Conservation (phyloP, 495 filamentous ascomycete genomes). For the Penicillium macrosclerotiorum region DNA sequence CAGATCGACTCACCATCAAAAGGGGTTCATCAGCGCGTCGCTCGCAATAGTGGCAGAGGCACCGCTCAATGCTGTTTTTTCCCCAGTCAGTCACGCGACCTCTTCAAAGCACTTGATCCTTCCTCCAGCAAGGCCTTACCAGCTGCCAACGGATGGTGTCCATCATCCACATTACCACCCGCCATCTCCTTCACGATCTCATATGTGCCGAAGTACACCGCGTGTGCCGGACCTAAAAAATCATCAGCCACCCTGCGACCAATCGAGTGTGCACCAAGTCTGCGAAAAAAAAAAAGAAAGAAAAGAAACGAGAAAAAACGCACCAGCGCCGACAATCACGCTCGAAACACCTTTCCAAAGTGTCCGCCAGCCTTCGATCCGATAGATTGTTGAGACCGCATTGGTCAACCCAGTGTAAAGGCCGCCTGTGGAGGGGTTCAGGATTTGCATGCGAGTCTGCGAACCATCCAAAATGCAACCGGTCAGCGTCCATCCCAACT, state of each 20-base stretch:
- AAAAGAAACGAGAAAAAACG: constrained; percentile 7
- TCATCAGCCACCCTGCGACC: constrained; percentile 24
- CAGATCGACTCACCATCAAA: constrained; percentile 74
- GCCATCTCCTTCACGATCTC: constrained; percentile 94
- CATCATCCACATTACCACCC: constrained; percentile 83
- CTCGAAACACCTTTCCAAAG: constrained; percentile 97
- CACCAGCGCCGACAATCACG: constrained; percentile 93
- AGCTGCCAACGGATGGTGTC: constrained; percentile 91
- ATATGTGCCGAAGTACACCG: constrained; percentile 97
- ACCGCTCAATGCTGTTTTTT: constrained; percentile 72
- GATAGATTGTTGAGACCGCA: constrained; percentile 85
- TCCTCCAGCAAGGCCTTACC: constrained; percentile 53
- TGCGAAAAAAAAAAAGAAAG: too few species aligned
- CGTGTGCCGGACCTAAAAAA: constrained; percentile 84
- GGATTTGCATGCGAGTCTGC: constrained; percentile 95
- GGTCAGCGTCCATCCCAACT: constrained; percentile 6
- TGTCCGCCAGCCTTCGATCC: constrained; percentile 82
- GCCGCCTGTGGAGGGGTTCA: constrained; percentile 80
- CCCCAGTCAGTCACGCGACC: constrained; percentile 6
- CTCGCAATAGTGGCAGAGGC: constrained; percentile 94
- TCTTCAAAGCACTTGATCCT: background rate
- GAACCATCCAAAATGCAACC: constrained; percentile 1
- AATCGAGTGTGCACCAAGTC: too few species aligned
- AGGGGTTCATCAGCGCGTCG: constrained; percentile 98
- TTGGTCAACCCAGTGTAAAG: constrained; percentile 91